phyloP scores from a whole-genome alignment of 2,329 filamentous ascomycete species.

The Rhytidhysteron rufulum region DNA sequence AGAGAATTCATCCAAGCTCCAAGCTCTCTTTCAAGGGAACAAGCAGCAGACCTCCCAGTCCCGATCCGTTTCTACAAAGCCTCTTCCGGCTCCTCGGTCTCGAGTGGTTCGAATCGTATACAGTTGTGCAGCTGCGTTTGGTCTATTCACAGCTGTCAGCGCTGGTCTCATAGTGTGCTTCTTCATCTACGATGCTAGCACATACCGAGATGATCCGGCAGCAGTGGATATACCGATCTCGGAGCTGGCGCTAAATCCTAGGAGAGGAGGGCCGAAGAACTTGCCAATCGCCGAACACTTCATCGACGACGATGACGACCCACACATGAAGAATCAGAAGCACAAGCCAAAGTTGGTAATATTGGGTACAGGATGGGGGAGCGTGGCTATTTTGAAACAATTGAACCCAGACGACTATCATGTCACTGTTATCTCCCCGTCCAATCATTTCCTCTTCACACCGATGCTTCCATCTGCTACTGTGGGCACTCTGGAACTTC shows the following conservation, averaged over 20 bases:
- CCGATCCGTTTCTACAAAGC: constrained; percentile 26
- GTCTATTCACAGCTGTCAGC: constrained; percentile 69
- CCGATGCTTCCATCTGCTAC: constrained; percentile 97
- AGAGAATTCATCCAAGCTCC: not conserved
- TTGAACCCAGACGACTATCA: constrained; percentile 90
- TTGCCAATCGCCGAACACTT: constrained; percentile 83
- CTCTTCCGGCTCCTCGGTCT: constrained; percentile 27
- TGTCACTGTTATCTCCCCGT: constrained; percentile 88
- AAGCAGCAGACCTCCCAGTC: not conserved
- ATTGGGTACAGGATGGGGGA: constrained; percentile 91
- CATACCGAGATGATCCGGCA: constrained; percentile 70
- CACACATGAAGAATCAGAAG: constrained; percentile 66
- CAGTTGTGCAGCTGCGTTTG: constrained; percentile 66
- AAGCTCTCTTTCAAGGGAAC: not conserved
- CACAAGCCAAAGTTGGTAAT: constrained; percentile 92
- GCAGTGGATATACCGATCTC: constrained; percentile 78
- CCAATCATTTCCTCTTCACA: constrained; percentile 97
- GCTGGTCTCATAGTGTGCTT: constrained; percentile 72
- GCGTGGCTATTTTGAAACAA: constrained; percentile 85
- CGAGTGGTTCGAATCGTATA: constrained; percentile 55
- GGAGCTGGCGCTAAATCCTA: constrained; percentile 73
- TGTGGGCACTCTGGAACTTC: constrained; percentile 86
- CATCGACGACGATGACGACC: constrained; percentile 82
- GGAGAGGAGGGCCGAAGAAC: constrained; percentile 87
- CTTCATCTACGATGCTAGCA: constrained; percentile 90